Conservation (phyloP, 202 grass and related monocot genomes). For the Tripidium arundinaceum region DNA sequence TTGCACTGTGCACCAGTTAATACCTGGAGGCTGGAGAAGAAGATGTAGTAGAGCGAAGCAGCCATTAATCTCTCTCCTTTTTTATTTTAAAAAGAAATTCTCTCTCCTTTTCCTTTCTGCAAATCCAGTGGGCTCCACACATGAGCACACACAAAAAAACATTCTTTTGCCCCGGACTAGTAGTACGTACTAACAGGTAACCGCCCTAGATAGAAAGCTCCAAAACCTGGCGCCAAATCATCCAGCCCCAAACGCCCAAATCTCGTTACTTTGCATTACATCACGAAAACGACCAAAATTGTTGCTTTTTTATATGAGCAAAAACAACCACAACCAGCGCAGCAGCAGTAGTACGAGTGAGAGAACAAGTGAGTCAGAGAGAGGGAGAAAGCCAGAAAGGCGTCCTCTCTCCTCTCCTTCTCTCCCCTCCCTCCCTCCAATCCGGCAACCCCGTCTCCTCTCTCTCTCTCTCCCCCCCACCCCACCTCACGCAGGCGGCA, state of each 20-base stretch:
- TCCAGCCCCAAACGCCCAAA: constrained; percentile 17
- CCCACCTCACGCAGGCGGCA: constrained; percentile 32
- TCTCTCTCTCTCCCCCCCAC: background rate
- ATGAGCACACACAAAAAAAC: background rate
- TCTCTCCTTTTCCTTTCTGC: background rate
- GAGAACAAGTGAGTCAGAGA: background rate
- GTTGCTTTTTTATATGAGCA: background rate
- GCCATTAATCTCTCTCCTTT: background rate
- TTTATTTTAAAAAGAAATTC: background rate
- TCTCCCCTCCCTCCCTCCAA: background rate
- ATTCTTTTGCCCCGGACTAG: background rate
- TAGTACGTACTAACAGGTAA: background rate
- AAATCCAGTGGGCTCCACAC: background rate
- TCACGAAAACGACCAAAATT: constrained; percentile 28
- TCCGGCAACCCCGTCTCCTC: background rate
- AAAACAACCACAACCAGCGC: background rate
- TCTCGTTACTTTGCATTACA: constrained; percentile 15
- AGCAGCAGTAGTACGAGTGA: background rate
- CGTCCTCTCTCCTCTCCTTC: background rate
- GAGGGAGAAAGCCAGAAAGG: background rate
- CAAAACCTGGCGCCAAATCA: constrained; percentile 9
- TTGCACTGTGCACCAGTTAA: background rate
- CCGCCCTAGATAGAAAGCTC: background rate
- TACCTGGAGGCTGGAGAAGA: background rate
- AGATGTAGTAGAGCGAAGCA: background rate